A percentile compares a stretch with the other conserved stretches of the same genome.
Evolutionary conservation across 441 rosid species (phyloP).

Genomic region (Adansonia madagascariensis): DNA sequence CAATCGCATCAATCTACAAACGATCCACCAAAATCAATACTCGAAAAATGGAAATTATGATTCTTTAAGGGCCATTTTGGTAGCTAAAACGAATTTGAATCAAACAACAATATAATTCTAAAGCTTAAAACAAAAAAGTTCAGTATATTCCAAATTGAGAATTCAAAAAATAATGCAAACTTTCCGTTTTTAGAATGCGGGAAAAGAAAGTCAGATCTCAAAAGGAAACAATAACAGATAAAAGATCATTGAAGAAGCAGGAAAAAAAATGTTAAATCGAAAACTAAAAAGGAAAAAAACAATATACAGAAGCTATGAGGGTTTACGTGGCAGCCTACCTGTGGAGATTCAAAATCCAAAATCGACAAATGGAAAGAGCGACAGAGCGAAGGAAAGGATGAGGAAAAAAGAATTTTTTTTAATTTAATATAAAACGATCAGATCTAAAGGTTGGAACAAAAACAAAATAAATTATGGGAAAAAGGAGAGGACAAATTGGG

Average conservation of each 20-base stretch:
- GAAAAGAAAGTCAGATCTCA: constrained; percentile 42
- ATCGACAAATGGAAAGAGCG: constrained; percentile 29
- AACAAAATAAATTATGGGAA: background rate
- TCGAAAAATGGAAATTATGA: constrained; percentile 25
- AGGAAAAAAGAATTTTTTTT: background rate
- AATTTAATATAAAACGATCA: constrained; percentile 14
- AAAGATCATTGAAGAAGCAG: constrained; percentile 8
- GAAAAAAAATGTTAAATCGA: constrained; percentile 14
- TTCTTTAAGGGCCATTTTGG: constrained; percentile 14
- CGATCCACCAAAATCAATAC: constrained; percentile 35
- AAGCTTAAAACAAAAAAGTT: constrained; percentile 21
- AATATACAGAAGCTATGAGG: constrained; percentile 38
- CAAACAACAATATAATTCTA: background rate
- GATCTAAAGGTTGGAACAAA: constrained; percentile 34
- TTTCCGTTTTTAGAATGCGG: constrained; percentile 24
- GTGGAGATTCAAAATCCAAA: constrained; percentile 25
- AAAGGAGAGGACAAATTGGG: background rate
- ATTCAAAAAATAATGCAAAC: constrained; percentile 11
- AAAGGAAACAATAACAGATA: constrained; percentile 31
- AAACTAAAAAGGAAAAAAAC: background rate
- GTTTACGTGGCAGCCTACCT: constrained; percentile 46
- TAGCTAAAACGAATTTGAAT: background rate
- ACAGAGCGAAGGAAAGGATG: constrained; percentile 22
- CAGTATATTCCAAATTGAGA: background rate
- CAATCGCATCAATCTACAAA: constrained; percentile 47